Evolutionary conservation across 2,329 filamentous ascomycete genomes (phyloP).

Genomic region (Phialemoniopsis sp.): DNA sequence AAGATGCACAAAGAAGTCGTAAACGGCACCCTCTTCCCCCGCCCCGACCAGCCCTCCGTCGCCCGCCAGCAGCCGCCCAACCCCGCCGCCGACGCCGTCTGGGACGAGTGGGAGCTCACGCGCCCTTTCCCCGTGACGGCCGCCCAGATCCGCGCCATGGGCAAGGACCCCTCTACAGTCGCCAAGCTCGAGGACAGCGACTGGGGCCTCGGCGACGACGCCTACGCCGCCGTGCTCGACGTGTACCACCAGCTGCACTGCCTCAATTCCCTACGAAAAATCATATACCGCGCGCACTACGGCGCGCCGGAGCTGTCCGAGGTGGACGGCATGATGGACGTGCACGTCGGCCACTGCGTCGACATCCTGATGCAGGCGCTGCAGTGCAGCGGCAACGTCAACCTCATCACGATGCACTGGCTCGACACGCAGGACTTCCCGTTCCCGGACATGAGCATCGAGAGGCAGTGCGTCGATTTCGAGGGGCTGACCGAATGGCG

Average conservation of each 20-base stretch:
- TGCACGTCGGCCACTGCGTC: constrained; percentile 2
- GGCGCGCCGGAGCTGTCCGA: constrained; percentile 8
- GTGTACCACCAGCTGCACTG: constrained; percentile 2
- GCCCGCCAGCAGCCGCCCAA: constrained; percentile 23
- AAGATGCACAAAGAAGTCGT: constrained; percentile 2
- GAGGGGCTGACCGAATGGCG: too few relatives aligned
- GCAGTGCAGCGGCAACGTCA: constrained; percentile 4
- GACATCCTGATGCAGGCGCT: not conserved
- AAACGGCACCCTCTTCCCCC: constrained; percentile 19
- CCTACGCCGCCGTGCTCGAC: not conserved
- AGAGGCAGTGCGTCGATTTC: constrained; percentile 15
- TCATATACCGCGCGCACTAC: not conserved
- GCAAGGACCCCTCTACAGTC: constrained; percentile 3
- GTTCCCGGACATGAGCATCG: constrained; percentile 27
- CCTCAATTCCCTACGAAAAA: not conserved
- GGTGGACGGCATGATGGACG: constrained; percentile 19
- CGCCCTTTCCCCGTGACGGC: constrained; percentile 13
- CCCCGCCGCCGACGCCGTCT: constrained; percentile 17
- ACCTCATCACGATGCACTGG: constrained; percentile 25
- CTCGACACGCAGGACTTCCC: constrained; percentile 19
- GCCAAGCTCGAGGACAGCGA: not conserved
- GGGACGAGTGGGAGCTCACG: constrained; percentile 22
- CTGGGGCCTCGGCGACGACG: constrained; percentile 11
- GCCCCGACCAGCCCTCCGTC: constrained; percentile 7
- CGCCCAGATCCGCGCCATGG: constrained; percentile 1